Evolutionary conservation across 2,329 filamentous ascomycete genomes (phyloP).

Genomic region (Ascochyta lentis): DNA sequence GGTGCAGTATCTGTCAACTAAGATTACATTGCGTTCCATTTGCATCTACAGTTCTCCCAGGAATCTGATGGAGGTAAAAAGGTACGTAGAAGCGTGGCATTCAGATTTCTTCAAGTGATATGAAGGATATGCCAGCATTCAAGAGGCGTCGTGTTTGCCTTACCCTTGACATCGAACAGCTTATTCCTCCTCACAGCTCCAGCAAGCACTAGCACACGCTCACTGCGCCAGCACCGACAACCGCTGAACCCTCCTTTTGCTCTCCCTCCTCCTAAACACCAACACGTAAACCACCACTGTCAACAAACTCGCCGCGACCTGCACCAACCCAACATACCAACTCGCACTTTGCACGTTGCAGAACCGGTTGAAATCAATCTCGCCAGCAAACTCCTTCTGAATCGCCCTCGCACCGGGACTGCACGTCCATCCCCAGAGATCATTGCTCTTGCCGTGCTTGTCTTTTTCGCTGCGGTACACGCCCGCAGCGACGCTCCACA

Average conservation of each 20-base stretch:
- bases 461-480: conserved; percentile 49
- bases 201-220: neutral
- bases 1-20: too few species aligned
- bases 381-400: conserved; percentile 45
- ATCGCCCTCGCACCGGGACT: conserved; percentile 42
- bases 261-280: conserved; percentile 32
- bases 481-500: conserved; percentile 45
- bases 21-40: too few species aligned
- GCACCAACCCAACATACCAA: conserved; percentile 47
- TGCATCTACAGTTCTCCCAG: too few species aligned
- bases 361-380: conserved; percentile 46
- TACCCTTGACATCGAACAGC: too few species aligned
- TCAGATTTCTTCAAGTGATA: too few species aligned
- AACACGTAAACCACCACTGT: conserved; percentile 40
- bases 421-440: conserved; percentile 55
- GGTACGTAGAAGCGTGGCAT: too few species aligned
- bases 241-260: conserved; percentile 40
- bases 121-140: too few species aligned
- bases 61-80: too few species aligned
- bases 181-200: neutral
- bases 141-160: too few species aligned
- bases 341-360: conserved; percentile 47
- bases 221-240: neutral
- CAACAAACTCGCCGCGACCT: conserved; percentile 40
- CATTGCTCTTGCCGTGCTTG: conserved; percentile 42